phyloP scores from a whole-genome alignment of 202 grass and related monocot genomes.

The Digitaria exilis region DNA sequence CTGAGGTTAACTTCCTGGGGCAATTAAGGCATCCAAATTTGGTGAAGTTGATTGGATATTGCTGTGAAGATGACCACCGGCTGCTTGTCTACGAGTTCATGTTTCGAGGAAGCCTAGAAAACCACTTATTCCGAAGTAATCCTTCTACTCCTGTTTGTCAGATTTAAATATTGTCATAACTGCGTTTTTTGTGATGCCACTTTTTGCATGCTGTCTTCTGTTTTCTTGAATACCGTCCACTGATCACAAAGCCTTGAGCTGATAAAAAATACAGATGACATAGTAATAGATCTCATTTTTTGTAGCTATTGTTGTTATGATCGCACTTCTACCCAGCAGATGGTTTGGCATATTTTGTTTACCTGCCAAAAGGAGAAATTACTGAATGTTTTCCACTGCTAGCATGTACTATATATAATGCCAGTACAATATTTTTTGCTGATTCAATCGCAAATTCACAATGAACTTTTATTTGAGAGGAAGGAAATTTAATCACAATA shows the following conservation, averaged over 20 bases:
- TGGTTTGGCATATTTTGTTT: slow-evolving; percentile 13
- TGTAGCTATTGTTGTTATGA: background rate
- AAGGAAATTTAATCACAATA: background rate
- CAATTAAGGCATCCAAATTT: slow-evolving; percentile 98
- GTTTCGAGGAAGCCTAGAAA: slow-evolving; percentile 99
- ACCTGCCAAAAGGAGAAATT: background rate
- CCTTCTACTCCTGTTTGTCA: slow-evolving; percentile 19
- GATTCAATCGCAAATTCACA: background rate
- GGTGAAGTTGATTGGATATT: slow-evolving; percentile 98
- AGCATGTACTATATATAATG: background rate
- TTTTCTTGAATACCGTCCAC: slow-evolving; percentile 15
- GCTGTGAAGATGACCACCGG: slow-evolving; percentile 96
- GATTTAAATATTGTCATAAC: slow-evolving; percentile 2
- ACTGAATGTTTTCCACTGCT: slow-evolving; percentile 5
- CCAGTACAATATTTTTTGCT: background rate
- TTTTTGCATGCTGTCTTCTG: slow-evolving; percentile 18
- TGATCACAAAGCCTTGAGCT: slow-evolving; percentile 7
- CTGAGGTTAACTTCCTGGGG: slow-evolving; percentile 94
- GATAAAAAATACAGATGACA: background rate
- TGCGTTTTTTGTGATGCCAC: background rate
- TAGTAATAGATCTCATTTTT: slow-evolving; percentile 9
- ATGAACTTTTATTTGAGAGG: slow-evolving; percentile 7
- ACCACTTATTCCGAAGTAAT: slow-evolving; percentile 99
- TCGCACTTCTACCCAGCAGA: background rate
- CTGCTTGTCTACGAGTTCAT: slow-evolving; percentile 98